Conservation (phyloP, 2,329 filamentous ascomycete species). For the Talaromyces sp. region DNA sequence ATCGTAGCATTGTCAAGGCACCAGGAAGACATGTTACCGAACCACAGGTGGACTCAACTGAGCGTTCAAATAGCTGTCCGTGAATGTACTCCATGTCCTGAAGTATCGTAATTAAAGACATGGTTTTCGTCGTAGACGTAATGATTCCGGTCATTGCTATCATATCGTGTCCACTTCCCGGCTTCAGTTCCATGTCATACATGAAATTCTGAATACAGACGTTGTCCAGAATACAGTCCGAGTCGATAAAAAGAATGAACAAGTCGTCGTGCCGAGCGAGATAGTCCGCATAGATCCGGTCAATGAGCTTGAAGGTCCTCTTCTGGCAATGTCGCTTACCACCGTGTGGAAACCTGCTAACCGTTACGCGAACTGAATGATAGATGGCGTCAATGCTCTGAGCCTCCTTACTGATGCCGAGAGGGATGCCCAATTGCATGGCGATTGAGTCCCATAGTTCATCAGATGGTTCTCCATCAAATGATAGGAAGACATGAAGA, state of each 20-base stretch:
- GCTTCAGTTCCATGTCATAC: constrained; percentile 97
- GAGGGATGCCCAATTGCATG: constrained; percentile 75
- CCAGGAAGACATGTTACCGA: constrained; percentile 93
- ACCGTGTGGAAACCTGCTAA: constrained; percentile 89
- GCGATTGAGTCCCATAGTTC: constrained; percentile 86
- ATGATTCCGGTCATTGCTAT: constrained; percentile 97
- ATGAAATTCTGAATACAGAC: constrained; percentile 96
- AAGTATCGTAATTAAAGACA: constrained; percentile 84
- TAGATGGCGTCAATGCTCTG: constrained; percentile 89
- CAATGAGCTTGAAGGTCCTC: constrained; percentile 85
- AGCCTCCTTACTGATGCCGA: constrained; percentile 57
- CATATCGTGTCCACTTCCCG: constrained; percentile 88
- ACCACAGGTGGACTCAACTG: constrained; percentile 90
- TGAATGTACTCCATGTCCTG: constrained; percentile 99
- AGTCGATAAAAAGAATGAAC: constrained; percentile 96
- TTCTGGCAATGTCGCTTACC: constrained; percentile 95
- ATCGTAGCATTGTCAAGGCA: constrained; percentile 90
- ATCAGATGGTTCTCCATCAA: constrained; percentile 86
- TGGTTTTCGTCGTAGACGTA: constrained; percentile 85
- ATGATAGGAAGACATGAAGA: constrained; percentile 92
- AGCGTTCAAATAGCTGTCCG: constrained; percentile 92
- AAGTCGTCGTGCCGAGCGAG: constrained; percentile 84
- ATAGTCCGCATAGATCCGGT: constrained; percentile 86
- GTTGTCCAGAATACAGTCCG: constrained; percentile 88
- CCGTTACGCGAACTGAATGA: constrained; percentile 76